Evolutionary conservation across 139 green algal species (phyloP).

Genomic region (Gonium pectorale): DNA sequence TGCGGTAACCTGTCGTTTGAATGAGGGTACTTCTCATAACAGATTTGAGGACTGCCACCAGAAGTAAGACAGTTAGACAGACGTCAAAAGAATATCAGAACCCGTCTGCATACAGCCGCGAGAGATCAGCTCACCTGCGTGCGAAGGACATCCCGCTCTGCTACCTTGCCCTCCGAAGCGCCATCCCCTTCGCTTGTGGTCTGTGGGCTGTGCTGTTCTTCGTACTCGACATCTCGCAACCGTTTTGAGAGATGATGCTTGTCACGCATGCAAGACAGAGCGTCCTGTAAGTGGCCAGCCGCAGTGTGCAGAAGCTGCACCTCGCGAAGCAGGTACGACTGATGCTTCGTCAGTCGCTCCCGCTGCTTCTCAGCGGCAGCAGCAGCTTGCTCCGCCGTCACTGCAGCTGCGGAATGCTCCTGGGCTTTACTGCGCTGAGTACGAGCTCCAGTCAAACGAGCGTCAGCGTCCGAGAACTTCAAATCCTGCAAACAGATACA

Average conservation of each 20-base stretch:
- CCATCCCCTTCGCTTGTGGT: not conserved
- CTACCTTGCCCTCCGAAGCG: not conserved
- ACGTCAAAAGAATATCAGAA: not conserved
- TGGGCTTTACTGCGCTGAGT: not conserved
- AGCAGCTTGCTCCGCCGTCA: not conserved
- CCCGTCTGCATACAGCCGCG: too few species aligned
- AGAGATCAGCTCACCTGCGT: constrained; percentile 45
- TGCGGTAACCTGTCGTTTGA: constrained; percentile 8
- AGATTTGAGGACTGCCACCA: too few species aligned
- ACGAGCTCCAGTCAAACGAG: not conserved
- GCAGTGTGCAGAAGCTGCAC: constrained; percentile 12
- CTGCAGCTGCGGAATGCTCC: not conserved
- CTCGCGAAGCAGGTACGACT: not conserved
- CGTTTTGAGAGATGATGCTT: constrained; percentile 31
- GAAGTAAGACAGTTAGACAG: not conserved
- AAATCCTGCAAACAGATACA: constrained; percentile 26
- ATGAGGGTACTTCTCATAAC: not conserved
- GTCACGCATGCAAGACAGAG: constrained; percentile 35
- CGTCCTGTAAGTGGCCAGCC: constrained; percentile 24
- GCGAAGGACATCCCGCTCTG: constrained; percentile 12
- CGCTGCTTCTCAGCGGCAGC: not conserved
- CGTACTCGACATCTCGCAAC: constrained; percentile 27
- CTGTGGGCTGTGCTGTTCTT: not conserved
- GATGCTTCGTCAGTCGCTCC: not conserved
- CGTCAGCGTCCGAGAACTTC: constrained; percentile 16